phyloP scores from a whole-genome alignment of 1,284 basidiomycete species.

The Microbotryomycetes sp. region DNA sequence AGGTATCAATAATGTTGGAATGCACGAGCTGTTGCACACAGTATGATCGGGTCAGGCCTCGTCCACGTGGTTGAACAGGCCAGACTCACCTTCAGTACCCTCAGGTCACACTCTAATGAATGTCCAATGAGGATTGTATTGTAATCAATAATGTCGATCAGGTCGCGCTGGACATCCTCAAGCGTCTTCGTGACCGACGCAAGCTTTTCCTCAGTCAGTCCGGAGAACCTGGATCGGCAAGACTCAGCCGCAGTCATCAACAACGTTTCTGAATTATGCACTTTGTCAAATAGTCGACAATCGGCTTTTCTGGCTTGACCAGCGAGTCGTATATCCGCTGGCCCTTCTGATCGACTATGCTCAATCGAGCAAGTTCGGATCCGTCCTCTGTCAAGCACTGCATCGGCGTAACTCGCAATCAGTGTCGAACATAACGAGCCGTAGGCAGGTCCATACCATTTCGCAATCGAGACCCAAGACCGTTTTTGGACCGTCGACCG shows the following conservation, averaged over 20 bases:
- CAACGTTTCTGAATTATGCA: conserved; percentile 43
- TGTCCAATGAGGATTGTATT: conserved; percentile 83
- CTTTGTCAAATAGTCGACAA: conserved; percentile 80
- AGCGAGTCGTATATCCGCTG: conserved; percentile 73
- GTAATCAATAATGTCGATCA: conserved; percentile 49
- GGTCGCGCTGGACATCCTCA: conserved; percentile 60
- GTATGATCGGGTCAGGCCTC: too few species aligned
- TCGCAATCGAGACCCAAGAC: conserved; percentile 71
- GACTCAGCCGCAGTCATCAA: conserved; percentile 6
- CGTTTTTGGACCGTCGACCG: conserved; percentile 25
- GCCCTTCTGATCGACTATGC: conserved; percentile 64
- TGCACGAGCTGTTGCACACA: conserved; percentile 45
- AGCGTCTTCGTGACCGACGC: conserved; percentile 63
- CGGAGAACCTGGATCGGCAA: conserved; percentile 58
- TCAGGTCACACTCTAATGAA: conserved; percentile 83
- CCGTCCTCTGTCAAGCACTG: conserved; percentile 79
- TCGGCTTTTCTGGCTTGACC: conserved; percentile 72
- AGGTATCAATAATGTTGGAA: conserved; percentile 79
- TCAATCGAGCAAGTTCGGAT: conserved; percentile 75
- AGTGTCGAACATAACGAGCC: neutral
- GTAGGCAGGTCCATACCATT: conserved; percentile 81
- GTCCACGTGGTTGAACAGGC: neutral
- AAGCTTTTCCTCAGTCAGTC: conserved; percentile 70
- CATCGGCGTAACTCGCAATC: too few species aligned
- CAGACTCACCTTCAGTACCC: conserved; percentile 66